Percentiles rank a stretch among this genome's conserved stretches.
Evolutionary conservation across 257 asterid species (phyloP).

Genomic region (Nicotiana otophora): DNA sequence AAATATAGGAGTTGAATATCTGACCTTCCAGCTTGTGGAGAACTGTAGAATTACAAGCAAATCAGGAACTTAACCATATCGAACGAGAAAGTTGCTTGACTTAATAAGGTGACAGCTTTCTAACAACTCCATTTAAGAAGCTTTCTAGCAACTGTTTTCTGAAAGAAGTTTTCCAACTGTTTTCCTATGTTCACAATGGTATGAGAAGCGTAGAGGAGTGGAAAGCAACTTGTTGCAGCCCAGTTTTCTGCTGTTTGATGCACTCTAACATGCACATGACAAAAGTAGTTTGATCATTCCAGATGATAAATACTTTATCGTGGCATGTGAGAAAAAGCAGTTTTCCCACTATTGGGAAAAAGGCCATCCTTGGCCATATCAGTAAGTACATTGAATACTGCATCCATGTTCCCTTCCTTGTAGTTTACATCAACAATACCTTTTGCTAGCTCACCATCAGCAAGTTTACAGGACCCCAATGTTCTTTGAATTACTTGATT

Average conservation of each 20-base stretch:
- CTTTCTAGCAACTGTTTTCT: too few species aligned
- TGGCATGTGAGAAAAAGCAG: constrained; percentile 11
- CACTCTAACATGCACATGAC: background rate
- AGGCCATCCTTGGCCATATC: constrained; percentile 88
- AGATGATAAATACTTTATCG: background rate
- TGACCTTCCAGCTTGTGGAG: background rate
- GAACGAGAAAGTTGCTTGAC: background rate
- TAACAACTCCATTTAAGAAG: background rate
- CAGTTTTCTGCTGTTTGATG: background rate
- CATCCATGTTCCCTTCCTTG: constrained; percentile 80
- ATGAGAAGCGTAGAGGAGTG: background rate
- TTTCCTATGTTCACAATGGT: background rate
- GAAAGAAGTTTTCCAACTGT: background rate
- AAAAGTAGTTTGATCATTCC: background rate
- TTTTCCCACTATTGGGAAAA: constrained; percentile 59
- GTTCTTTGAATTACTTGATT: constrained; percentile 40
- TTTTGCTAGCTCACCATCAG: constrained; percentile 69
- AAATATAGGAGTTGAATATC: background rate
- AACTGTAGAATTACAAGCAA: background rate
- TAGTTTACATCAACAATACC: constrained; percentile 55
- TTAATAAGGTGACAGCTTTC: background rate
- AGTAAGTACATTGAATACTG: constrained; percentile 50
- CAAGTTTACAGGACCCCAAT: constrained; percentile 52
- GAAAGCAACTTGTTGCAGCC: background rate
- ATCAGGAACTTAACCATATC: background rate